phyloP scores from a whole-genome alignment of 2,329 filamentous ascomycete species.

The Xylariales sp. region DNA sequence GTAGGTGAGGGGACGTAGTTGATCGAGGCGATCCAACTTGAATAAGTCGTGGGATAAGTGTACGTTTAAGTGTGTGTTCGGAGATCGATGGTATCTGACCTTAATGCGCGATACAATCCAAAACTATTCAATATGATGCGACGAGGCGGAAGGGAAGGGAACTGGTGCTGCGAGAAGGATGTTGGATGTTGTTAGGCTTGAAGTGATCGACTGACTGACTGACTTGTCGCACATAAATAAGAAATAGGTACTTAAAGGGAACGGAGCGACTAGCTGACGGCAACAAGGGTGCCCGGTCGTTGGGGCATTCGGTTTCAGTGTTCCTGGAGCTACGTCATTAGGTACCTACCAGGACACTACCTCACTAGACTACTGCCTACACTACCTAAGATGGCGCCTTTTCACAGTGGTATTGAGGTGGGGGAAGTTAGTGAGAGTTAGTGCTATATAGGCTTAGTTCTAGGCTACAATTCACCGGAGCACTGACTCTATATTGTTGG shows the following conservation, averaged over 20 bases:
- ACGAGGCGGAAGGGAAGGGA: constrained; percentile 4
- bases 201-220: constrained; percentile 19
- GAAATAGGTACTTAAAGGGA: constrained; percentile 1
- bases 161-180: constrained; percentile 14
- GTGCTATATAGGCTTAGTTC: constrained; percentile 6
- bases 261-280: constrained; percentile 24
- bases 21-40: not conserved
- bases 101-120: constrained; percentile 12
- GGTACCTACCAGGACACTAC: too few species aligned
- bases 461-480: not conserved
- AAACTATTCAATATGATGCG: constrained; percentile 13
- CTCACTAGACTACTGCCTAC: too few species aligned
- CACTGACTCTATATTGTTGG: not conserved
- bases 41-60: not conserved
- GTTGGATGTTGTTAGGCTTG: constrained; percentile 19
- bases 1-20: not conserved
- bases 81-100: constrained; percentile 8
- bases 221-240: constrained; percentile 36
- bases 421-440: not conserved
- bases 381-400: too few species aligned
- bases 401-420: too few species aligned
- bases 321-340: constrained; percentile 44
- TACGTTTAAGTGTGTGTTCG: not conserved
- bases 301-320: constrained; percentile 17
- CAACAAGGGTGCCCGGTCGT: constrained; percentile 28